Percentiles rank a stretch among this genome's conserved stretches.
Evolutionary conservation across 768 basidiomycete species (phyloP).

Genomic region (Tulasnella sp.): DNA sequence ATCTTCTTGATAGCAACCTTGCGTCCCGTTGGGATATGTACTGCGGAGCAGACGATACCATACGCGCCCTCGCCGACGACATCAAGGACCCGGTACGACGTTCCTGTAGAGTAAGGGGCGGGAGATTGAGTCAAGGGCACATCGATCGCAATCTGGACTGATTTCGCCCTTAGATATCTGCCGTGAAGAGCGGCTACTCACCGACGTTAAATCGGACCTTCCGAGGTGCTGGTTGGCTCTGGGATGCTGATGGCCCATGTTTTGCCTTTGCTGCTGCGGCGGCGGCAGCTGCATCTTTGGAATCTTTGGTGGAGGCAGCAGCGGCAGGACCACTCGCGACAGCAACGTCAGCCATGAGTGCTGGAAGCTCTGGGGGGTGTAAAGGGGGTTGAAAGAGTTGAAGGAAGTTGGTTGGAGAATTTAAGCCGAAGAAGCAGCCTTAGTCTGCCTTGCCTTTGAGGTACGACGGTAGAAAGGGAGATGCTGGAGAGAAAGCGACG

Average conservation of each 20-base stretch:
- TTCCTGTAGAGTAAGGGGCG: conserved; percentile 17
- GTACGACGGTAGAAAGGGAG: no score
- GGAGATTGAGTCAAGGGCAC: background rate
- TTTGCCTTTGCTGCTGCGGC: conserved; percentile 15
- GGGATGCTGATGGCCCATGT: conserved; percentile 16
- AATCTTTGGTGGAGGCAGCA: conserved; percentile 3
- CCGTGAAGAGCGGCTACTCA: background rate
- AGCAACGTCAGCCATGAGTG: conserved; percentile 11
- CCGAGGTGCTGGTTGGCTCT: conserved; percentile 16
- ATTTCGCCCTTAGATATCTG: no score
- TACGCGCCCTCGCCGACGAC: conserved; percentile 93
- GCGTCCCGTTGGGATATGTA: conserved; percentile 64
- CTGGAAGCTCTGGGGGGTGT: background rate
- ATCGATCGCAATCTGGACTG: conserved; percentile 9
- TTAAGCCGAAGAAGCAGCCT: background rate
- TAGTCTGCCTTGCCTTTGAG: no score
- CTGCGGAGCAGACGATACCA: conserved; percentile 80
- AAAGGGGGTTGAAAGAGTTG: background rate
- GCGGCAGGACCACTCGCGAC: background rate
- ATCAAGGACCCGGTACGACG: conserved; percentile 58
- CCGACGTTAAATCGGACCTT: conserved; percentile 19
- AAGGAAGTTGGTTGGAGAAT: background rate
- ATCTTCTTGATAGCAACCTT: conserved; percentile 96
- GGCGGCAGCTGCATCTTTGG: conserved; percentile 7
- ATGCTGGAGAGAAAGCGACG: no score